Evolutionary conservation across 306 rosid species (phyloP).

Genomic region (Quercus bicolor): DNA sequence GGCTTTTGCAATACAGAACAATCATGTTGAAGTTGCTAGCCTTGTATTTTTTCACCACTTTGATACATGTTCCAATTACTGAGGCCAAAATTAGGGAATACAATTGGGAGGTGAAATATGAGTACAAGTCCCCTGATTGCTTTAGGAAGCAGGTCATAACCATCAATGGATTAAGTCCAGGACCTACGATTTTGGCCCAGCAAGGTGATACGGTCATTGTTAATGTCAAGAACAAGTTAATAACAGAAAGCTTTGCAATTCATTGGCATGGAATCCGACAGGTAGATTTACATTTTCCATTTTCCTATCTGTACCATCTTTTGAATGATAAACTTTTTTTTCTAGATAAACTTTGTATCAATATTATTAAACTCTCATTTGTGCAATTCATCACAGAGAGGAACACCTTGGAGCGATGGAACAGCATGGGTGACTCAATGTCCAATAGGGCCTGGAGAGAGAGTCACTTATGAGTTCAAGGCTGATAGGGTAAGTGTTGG

Average conservation of each 20-base stretch:
- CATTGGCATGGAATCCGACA: constrained; percentile 98
- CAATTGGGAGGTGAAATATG: constrained; percentile 73
- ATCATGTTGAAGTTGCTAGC: constrained; percentile 20
- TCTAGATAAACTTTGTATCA: not conserved
- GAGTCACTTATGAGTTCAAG: constrained; percentile 60
- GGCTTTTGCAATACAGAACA: not conserved
- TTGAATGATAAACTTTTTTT: too few relatives aligned
- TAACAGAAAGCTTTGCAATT: constrained; percentile 70
- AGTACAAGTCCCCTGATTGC: constrained; percentile 78
- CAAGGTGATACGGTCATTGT: constrained; percentile 75
- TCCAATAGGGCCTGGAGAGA: constrained; percentile 78
- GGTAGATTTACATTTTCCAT: constrained; percentile 20
- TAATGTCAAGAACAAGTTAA: constrained; percentile 54
- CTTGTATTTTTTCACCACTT: constrained; percentile 23
- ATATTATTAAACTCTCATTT: not conserved
- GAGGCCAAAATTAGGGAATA: constrained; percentile 52
- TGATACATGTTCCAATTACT: constrained; percentile 18
- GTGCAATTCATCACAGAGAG: constrained; percentile 37
- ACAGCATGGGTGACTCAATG: constrained; percentile 86
- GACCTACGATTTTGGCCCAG: constrained; percentile 75
- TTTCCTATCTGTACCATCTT: not conserved
- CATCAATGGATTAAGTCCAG: constrained; percentile 68
- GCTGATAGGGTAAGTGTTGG: constrained; percentile 64
- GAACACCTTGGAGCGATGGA: constrained; percentile 95
- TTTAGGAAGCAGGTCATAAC: constrained; percentile 67